Evolutionary conservation across 2,329 filamentous ascomycete species (phyloP), one percentile per base, ranked within the genome.

Genomic region (Talaromyces verruculosus): DNA sequence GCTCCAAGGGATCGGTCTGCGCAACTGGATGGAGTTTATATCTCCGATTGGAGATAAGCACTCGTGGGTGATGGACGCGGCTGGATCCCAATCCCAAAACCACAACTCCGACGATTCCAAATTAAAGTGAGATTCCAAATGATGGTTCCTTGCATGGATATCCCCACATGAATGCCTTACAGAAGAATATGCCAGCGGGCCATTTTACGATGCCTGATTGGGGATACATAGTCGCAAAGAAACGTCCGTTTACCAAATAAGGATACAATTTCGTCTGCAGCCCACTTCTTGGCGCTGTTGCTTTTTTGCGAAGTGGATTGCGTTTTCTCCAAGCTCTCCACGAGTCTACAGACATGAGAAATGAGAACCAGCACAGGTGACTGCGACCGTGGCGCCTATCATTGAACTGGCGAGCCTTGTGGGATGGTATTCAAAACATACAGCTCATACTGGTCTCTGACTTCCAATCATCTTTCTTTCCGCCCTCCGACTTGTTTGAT

Each of bases 401-500:
- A 51, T 30, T 30, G 10, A 22, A n/a, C 17, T 64, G 28, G 49
- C 25, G 35, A 64, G 51, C n/a, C 53, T 64, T 64, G 62, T 60
- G 61, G 41, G 15, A 62, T 55, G 49, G 25, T n/a, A 35, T 22
- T 22, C 25, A 33, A 58, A 63, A 49, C 33, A 47, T 39, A 61
- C 49, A 65, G 28, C 47, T 37, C n/a, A 60, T 37, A 53, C 61
- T 53, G n/a, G 43, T 25, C 43, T 22, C 15, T n/a, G 45, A 28
- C 51, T 33, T 39, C 60, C 65, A 66, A 60, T 66, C 61, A 63
- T 39, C 25, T 53, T 35, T 28, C 33, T 35, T 66, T 37, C 65
- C 61, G 65, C 53, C 51, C 59, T 66, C 65, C 61, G 65, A 45
- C 51, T 57, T 51, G 65, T 66, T 66, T 66, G 65, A 61, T 66